These are phyloP conservation scores for Heliosperma pusillum DNA, from an alignment of 148 eudicot species.

Conservation along the genomic window DNA sequence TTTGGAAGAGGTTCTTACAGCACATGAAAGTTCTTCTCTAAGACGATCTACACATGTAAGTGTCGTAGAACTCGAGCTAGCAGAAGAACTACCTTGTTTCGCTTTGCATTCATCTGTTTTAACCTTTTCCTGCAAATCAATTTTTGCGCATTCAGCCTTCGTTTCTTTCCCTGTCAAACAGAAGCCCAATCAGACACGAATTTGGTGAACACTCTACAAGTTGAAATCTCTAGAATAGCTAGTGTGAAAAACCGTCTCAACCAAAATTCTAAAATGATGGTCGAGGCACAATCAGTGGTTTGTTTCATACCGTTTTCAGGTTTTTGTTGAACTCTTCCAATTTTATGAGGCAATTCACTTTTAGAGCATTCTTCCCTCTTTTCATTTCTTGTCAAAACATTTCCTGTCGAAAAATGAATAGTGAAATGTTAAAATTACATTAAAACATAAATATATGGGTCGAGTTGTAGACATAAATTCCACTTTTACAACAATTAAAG, in stretches of 20 bases:
- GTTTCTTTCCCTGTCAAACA: constrained; percentile 20
- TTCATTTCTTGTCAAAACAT: background rate
- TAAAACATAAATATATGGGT: too few relatives aligned
- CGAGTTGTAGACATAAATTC: too few relatives aligned
- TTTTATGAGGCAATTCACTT: constrained; percentile 22
- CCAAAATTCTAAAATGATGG: background rate
- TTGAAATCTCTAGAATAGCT: background rate
- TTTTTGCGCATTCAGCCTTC: constrained; percentile 5
- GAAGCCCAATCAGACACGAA: background rate
- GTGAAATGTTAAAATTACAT: too few relatives aligned
- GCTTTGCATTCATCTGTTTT: constrained; percentile 21
- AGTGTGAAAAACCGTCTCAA: too few relatives aligned
- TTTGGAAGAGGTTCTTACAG: constrained; percentile 42
- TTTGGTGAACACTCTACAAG: too few relatives aligned
- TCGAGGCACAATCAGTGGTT: background rate
- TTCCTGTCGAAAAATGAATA: background rate
- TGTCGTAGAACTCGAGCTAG: constrained; percentile 32
- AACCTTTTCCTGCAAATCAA: constrained; percentile 35
- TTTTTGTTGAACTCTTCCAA: background rate
- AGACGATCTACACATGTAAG: constrained; percentile 72
- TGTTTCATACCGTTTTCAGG: background rate
- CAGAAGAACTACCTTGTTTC: constrained; percentile 22
- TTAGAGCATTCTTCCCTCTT: background rate
- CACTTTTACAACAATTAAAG: too few relatives aligned
- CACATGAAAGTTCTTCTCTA: constrained; percentile 92